Percentiles rank a stretch among this genome's conserved stretches.
Conservation (phyloP, 2,329 filamentous ascomycete species). For the Trichoderma arundinaceum region DNA sequence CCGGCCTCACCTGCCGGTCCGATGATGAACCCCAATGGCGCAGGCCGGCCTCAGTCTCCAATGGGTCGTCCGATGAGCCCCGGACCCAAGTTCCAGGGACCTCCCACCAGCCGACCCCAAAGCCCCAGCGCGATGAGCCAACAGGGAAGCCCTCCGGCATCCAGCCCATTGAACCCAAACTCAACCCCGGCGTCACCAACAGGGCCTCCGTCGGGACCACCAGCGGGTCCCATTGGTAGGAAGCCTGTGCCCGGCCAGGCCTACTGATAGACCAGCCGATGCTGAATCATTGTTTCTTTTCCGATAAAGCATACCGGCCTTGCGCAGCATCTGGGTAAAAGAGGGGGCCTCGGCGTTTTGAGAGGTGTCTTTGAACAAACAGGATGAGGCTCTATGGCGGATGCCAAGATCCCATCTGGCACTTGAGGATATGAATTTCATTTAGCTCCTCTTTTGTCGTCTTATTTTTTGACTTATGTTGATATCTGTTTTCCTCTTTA, state of each 20-base stretch:
- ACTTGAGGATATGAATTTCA: slow-evolving; percentile 34
- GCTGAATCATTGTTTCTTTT: slow-evolving; percentile 19
- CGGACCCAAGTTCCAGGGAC: slow-evolving; percentile 46
- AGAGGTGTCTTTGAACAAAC: slow-evolving; percentile 34
- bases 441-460: slow-evolving; percentile 34
- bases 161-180: slow-evolving; percentile 54
- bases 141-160: slow-evolving; percentile 52
- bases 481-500: background rate
- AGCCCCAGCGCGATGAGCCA: slow-evolving; percentile 51
- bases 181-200: slow-evolving; percentile 33
- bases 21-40: slow-evolving; percentile 37
- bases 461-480: slow-evolving; percentile 34
- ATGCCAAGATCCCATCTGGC: slow-evolving; percentile 37
- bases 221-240: slow-evolving; percentile 53
- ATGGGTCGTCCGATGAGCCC: slow-evolving; percentile 50
- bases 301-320: slow-evolving; percentile 33
- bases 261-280: slow-evolving; percentile 42
- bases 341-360: slow-evolving; percentile 41
- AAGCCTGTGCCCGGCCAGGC: slow-evolving; percentile 65
- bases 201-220: slow-evolving; percentile 42
- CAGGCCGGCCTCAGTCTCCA: slow-evolving; percentile 41
- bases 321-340: slow-evolving; percentile 37
- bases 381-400: slow-evolving; percentile 36
- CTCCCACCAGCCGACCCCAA: slow-evolving; percentile 46
- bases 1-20: slow-evolving; percentile 52